Evolutionary conservation across 2,329 filamentous ascomycete species (phyloP), one percentile per base, ranked within the genome.

Genomic region (Cytospora schulzeri): DNA sequence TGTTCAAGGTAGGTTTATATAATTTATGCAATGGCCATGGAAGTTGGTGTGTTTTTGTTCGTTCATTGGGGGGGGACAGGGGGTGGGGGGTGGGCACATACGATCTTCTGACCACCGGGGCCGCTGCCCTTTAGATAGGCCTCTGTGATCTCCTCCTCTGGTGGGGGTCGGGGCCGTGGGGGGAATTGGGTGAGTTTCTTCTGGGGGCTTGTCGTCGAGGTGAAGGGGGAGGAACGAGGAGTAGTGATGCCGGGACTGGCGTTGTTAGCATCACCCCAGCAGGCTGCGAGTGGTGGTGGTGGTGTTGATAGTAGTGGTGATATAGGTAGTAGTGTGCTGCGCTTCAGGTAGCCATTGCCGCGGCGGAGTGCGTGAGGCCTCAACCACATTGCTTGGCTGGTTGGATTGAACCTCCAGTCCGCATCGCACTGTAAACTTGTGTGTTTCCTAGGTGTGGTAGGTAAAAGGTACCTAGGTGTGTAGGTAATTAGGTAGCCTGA

Each of bases 101-200:
- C 90, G 79, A 98, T 98, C 76, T 97, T 97, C 75, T 99, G 95
- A 0, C 95, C 95, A 28, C 95, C 95, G 0, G 95, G 94, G 1
- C 95, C 95, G 70, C 87, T 91, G 71, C 95, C 95, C 75, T 95
- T 96, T 66, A 99, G 83, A 78, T 96, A 98, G 51, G 84, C 85
- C 73, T 97, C 91, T 63, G 89, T 88, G 69, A 98, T 87, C 60
- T 97, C 93, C 22, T 83, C 80, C 69, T 97, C 93, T 15, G 88
- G 83, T 24, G 95, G 86, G 15, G 88, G 83, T 66, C 82, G 85
- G 17, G 90, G 89, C 4, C 93, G 88, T 7, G 92, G 89, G 1
- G 94, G 66, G 35, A 57, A 63, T 29, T 45, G 93, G 72, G 96
- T 81, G 61, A 85, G 84, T 73, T 90, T 91, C 57, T 71, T 70